Evolutionary conservation across 2,329 filamentous ascomycete genomes (phyloP).

Genomic region (Pyrenochaeta sp.): DNA sequence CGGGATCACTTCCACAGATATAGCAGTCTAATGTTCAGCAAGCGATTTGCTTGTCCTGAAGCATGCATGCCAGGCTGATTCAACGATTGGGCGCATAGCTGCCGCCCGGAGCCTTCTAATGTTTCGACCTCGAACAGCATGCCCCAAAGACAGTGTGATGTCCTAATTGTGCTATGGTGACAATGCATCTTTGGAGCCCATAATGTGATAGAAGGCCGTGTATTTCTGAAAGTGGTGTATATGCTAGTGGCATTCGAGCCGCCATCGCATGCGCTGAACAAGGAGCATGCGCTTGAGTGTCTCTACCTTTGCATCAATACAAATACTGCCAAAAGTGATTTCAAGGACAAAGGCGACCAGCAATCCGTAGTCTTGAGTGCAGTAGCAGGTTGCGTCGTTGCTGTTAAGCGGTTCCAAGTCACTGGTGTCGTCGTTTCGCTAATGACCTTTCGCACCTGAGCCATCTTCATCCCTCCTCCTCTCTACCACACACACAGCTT

Average conservation of each 20-base stretch:
- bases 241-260: conserved; percentile 20
- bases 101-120: conserved; percentile 38
- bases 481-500: conserved; percentile 36
- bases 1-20: conserved; percentile 24
- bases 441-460: conserved; percentile 26
- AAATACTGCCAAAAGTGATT: conserved; percentile 16
- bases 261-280: conserved; percentile 21
- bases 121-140: conserved; percentile 40
- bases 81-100: conserved; percentile 43
- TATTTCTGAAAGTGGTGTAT: conserved; percentile 17
- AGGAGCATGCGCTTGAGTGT: conserved; percentile 24
- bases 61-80: conserved; percentile 35
- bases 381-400: conserved; percentile 32
- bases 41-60: conserved; percentile 33
- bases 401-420: conserved; percentile 35
- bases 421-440: conserved; percentile 40
- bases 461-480: conserved; percentile 31
- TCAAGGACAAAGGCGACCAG: conserved; percentile 27
- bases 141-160: conserved; percentile 29
- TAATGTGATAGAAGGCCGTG: conserved; percentile 18
- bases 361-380: conserved; percentile 23
- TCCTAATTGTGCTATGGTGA: conserved; percentile 22
- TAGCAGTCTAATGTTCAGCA: conserved; percentile 21
- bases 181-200: conserved; percentile 26
- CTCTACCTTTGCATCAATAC: conserved; percentile 7